Base-by-base conservation (phyloP, 78 protist genomes). In the Blattamonas nauphoetae region DNA sequence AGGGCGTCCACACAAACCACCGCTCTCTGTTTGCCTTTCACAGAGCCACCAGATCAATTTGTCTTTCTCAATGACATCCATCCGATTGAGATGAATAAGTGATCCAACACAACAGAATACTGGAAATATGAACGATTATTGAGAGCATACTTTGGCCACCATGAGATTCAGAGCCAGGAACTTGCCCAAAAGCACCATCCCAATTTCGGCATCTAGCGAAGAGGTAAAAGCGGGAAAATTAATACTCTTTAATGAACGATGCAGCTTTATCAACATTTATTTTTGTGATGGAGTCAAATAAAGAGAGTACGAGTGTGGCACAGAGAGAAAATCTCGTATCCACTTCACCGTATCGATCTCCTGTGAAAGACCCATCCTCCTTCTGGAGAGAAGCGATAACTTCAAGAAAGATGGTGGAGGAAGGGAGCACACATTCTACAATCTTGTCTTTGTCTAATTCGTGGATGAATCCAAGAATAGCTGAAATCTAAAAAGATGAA, bases 1-100 rank as follows among this genome's bases (percentile, higher is more conserved):
- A 0, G 99, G 99, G 36, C 99, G 83, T 21, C 99, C 99, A 88
- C 97, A 96, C 78, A 98, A 89, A 0, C 99, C 99, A n/a, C 99
- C 99, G 34, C 85, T 71, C 3, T 91, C 91, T 38, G 93, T 41
- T 91, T 98, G 99, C 81, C 99, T 88, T 89, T 97, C 98, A 85
- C 93, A 71, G 42, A 98, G 92, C 99, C 99, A 98, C 71, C 71
- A 55, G 21, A 21, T 32, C 32, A 85, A 21, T 82, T 88, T 81
- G 5, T 46, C 71, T 2, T 46, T 29, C 38, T 91, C 87, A 5
- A 89, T 32, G 32, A 33, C 78, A 44, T 94, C 91, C 38, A 95
- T 85, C 45, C 89, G 64, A 63, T 89, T 84, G 2, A 92, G 91
- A 29, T 97, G 94, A 41, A 98, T 91, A 21, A 97, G 91, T 6